Percentiles rank a stretch among this genome's conserved stretches.
Evolutionary conservation across 768 basidiomycete species (phyloP).

Genomic region (Lentinula lateritia): DNA sequence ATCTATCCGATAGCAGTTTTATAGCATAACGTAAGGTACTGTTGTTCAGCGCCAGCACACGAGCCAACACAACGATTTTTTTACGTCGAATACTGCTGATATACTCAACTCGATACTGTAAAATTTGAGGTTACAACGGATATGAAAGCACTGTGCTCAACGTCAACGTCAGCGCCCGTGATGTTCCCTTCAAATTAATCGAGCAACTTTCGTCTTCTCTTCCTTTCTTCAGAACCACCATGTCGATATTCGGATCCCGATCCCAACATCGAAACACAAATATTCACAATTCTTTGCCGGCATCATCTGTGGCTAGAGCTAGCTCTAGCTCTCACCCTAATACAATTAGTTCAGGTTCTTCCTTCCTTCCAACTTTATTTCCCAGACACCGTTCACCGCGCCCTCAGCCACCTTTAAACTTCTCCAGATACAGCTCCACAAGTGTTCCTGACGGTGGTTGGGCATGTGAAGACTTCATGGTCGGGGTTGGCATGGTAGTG

Average conservation of each 20-base stretch:
- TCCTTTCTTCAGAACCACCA: background rate
- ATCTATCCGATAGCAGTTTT: background rate
- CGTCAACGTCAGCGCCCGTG: no score
- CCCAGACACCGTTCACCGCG: background rate
- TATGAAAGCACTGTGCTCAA: no score
- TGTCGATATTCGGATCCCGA: background rate
- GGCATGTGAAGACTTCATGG: constrained; percentile 46
- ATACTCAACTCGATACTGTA: no score
- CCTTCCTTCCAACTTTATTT: background rate
- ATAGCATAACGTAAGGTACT: background rate
- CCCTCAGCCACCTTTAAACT: background rate
- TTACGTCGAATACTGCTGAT: no score
- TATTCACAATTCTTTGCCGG: background rate
- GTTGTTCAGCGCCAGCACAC: no score
- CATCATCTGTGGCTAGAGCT: background rate
- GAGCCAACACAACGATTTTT: no score
- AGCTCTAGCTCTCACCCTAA: background rate
- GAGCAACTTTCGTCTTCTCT: background rate
- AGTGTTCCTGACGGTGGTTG: constrained; percentile 19
- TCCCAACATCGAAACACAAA: background rate
- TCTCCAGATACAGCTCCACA: background rate
- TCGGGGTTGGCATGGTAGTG: constrained; percentile 60
- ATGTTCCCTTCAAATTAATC: no score
- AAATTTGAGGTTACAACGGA: no score
- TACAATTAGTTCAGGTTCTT: background rate